A percentile compares a stretch with the other conserved stretches of the same genome.
Conservation (phyloP, 257 asterid species). For the Ajuga chamaepitys region DNA sequence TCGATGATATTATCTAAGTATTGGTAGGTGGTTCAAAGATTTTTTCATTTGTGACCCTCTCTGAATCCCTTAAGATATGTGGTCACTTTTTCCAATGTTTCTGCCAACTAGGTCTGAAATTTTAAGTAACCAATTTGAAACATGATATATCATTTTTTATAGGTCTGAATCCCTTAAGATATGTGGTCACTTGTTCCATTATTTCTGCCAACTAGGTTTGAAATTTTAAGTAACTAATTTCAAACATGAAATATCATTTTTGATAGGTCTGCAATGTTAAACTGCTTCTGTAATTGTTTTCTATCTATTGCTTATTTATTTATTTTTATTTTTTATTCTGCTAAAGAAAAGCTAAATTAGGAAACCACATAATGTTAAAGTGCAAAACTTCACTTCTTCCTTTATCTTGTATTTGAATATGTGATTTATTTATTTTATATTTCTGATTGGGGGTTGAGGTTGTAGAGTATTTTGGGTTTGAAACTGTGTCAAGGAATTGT, state of each 20-base stretch:
- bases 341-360: slow-evolving; percentile 1
- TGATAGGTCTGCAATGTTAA: slow-evolving; percentile 1
- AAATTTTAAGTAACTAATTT: neutral
- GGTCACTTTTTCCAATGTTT: neutral
- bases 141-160: neutral
- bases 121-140: neutral
- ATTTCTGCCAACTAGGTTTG: neutral
- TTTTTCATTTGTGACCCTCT: slow-evolving; percentile 4
- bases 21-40: slow-evolving; percentile 1
- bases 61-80: neutral
- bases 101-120: slow-evolving; percentile 6
- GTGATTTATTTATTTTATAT: neutral
- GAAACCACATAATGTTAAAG: slow-evolving; percentile 1
- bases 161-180: neutral
- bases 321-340: too few species aligned
- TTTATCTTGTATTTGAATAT: neutral
- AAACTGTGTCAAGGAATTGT: neutral
- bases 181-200: slow-evolving; percentile 3
- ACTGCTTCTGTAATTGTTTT: slow-evolving; percentile 8
- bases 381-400: neutral
- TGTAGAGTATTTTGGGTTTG: neutral
- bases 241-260: slow-evolving; percentile 1
- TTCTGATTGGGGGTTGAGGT: neutral
- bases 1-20: neutral
- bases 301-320: too few species aligned